Percentiles rank a stretch among this genome's conserved stretches.
Conservation (phyloP, 768 basidiomycete genomes). For the Lanmaoa pseudosensibilis region DNA sequence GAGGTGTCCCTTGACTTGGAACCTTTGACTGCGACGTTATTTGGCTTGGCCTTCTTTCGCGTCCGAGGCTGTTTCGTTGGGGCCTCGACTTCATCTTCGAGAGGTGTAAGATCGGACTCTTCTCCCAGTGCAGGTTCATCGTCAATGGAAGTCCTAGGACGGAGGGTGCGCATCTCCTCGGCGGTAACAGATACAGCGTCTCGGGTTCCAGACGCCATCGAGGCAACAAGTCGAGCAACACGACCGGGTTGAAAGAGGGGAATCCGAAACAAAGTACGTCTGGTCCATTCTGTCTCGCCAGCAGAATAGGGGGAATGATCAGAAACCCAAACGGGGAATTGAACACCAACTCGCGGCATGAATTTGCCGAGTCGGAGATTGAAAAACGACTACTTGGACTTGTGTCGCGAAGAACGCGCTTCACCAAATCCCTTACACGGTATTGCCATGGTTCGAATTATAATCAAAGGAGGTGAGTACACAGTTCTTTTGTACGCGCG, state of each 20-base stretch:
- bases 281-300: not conserved
- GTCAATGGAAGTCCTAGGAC: not conserved
- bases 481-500: not conserved
- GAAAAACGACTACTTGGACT: slow-evolving; percentile 4
- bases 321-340: not conserved
- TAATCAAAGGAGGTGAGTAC: slow-evolving; percentile 81
- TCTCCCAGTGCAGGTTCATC: not conserved
- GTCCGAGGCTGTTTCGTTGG: not conserved
- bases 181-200: not conserved
- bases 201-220: not conserved
- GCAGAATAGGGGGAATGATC: slow-evolving; percentile 15
- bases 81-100: slow-evolving; percentile 9
- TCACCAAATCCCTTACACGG: not conserved
- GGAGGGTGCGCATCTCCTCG: slow-evolving; percentile 1
- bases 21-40: not conserved
- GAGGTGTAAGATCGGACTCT: slow-evolving; percentile 17
- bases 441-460: slow-evolving; percentile 74
- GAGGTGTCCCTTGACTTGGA: not conserved
- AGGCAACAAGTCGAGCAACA: not conserved
- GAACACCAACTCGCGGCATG: not conserved
- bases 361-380: slow-evolving; percentile 20
- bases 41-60: not conserved
- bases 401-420: not conserved
- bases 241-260: too few species aligned
- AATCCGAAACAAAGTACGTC: not conserved